Evolutionary conservation across 495 filamentous ascomycete species (phyloP), one percentile per base, ranked within the genome.

Genomic region (Hypoxylon rickii): DNA sequence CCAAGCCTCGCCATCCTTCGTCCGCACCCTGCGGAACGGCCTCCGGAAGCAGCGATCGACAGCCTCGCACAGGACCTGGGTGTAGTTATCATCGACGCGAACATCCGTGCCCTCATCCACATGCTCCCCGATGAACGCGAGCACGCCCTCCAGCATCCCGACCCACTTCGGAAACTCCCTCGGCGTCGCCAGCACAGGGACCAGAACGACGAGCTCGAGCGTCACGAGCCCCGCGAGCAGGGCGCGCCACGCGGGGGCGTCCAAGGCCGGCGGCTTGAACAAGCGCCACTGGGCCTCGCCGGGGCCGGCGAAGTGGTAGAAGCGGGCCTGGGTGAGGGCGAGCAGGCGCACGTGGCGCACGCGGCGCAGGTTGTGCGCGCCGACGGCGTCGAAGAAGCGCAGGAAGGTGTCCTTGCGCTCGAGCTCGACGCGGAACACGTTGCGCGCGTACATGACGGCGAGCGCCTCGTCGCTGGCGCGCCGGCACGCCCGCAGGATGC

Each of bases 391-490:
- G 31, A 52, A 59, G 20, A 53, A 53, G 1, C 38, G 21, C 13
- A 34, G 32, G 39, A 40, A 45, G 17, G 4, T 6, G 11, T 16
- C 13, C 1, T 17, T 18, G 36, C 42, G 40, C 56, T 54, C 56
- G 22, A 60, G 17, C 7, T 15, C n/a, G 13, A 62, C 43, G 16
- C 51, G 37, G 47, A 69, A 64, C 3, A 41, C 46, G 54, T 55
- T 71, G 13, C 40, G 39, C 5, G 1, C 34, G 17, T 66, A 70
- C 20, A 70, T 22, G 1, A 68, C 48, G 7, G 54, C 42, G 1
- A 57, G 47, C 0, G 41, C 62, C 44, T 70, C 67, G 8, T 55
- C n/a, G n/a, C n/a, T n/a, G n/a, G n/a, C n/a, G n/a, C n/a, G n/a
- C n/a, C n/a, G n/a, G n/a, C n/a, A n/a, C 41, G 33, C 11, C 6